Base-by-base conservation (phyloP, 495 filamentous ascomycete genomes). In the Aspergillus sparsus region DNA sequence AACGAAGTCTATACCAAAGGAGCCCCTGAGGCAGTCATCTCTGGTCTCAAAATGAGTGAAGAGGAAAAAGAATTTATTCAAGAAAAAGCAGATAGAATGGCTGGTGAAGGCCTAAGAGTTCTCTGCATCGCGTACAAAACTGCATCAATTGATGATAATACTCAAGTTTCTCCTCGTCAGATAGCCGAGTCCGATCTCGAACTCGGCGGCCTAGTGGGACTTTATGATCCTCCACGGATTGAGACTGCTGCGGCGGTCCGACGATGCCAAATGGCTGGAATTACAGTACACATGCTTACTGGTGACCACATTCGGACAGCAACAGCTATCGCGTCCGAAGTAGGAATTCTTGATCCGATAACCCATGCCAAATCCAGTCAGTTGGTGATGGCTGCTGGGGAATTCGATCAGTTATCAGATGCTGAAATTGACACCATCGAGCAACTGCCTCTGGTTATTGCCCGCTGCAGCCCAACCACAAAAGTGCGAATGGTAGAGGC, bases 71-170 rank as follows among this genome's bases (percentile, higher is more conserved):
- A 78, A 9, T 76, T 87, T 62, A 85, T 87, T 5, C 72, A 82
- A 13, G 82, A 85, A 39, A 68, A 81, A 37, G 89, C 86, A 53
- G 78, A 83, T 12, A 67, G 77, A 58, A 80, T 91, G 66, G 90
- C 90, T 0, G 82, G 83, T 13, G 85, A 91, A 68, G 90, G 90
- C n/a, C 84, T 92, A 41, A 83, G 90, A 53, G 90, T 93, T 6
- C 83, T 94, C 5, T 89, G 88, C n/a, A 75, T 93, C 46, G 89
- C 87, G 32, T 83, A 83, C 37, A 82, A 83, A 49, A 65, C 54
- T 35, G 33, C 66, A 0, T 53, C 67, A 2, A 71, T 74, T 10
- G 37, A 68, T 3, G 53, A 69, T 13, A 52, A 62, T 0, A 42
- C 65, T 9, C 55, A 67, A 21, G 66, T 77, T 5, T 71, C 68